Percentiles rank a stretch among this genome's conserved stretches.
phyloP scores from a whole-genome alignment of 1,284 basidiomycete genomes.

The Ustilago loliicola region DNA sequence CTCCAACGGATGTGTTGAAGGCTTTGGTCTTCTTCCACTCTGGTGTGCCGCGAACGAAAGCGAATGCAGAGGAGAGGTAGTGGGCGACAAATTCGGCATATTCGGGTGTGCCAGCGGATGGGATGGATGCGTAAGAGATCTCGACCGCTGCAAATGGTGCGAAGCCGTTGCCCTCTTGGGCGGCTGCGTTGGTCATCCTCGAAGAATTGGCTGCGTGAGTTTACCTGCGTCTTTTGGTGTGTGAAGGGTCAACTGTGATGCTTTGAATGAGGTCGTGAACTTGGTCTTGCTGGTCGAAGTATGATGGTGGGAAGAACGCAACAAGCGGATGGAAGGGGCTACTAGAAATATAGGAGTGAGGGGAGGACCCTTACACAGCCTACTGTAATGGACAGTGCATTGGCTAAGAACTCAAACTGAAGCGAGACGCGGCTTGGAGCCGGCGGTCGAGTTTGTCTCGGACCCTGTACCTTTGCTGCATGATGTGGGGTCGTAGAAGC shows the following conservation, averaged over 20 bases:
- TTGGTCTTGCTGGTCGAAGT: too few species aligned
- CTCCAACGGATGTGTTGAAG: constrained; percentile 34
- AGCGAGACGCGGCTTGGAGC: background rate
- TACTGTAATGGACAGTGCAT: background rate
- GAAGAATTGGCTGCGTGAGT: background rate
- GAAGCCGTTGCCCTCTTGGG: background rate
- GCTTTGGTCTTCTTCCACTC: constrained; percentile 43
- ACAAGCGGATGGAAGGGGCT: too few species aligned
- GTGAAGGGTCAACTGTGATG: background rate
- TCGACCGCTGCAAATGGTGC: constrained; percentile 38
- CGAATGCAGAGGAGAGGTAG: constrained; percentile 41
- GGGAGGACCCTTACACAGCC: background rate
- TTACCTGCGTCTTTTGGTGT: background rate
- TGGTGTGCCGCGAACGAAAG: constrained; percentile 28
- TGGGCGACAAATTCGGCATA: constrained; percentile 41
- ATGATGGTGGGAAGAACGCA: too few species aligned
- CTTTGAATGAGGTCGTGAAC: background rate
- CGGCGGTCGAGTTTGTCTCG: constrained; percentile 1
- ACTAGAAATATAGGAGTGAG: too few species aligned
- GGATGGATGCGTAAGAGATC: constrained; percentile 38
- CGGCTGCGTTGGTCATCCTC: constrained; percentile 1
- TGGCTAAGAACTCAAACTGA: background rate
- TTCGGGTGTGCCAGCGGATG: constrained; percentile 36
- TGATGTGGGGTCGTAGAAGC: background rate
- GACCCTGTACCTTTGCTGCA: background rate